A percentile compares a stretch with the other conserved stretches of the same genome.
Conservation (phyloP, 2,329 filamentous ascomycete genomes). For the Stachybotrys elegans region DNA sequence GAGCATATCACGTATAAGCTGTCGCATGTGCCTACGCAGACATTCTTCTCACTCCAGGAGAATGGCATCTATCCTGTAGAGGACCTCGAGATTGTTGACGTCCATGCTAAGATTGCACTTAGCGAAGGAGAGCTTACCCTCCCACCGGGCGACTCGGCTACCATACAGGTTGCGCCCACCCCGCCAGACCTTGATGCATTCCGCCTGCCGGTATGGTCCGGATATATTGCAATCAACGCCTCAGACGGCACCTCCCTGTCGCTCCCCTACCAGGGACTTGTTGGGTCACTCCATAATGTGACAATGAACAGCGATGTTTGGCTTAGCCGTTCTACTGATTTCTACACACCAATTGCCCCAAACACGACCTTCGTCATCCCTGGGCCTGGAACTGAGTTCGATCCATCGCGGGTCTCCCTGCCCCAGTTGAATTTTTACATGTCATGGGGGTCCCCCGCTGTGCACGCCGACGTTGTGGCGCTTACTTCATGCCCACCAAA, state of each 20-base stretch:
- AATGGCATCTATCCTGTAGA: constrained; percentile 26
- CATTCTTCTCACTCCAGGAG: constrained; percentile 37
- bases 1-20: constrained; percentile 41
- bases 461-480: not conserved
- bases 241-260: constrained; percentile 25
- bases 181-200: constrained; percentile 21
- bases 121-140: constrained; percentile 31
- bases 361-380: not conserved
- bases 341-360: not conserved
- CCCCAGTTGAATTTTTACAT: not conserved
- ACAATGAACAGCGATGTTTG: not conserved
- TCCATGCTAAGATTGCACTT: constrained; percentile 22
- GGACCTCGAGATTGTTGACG: constrained; percentile 17
- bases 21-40: constrained; percentile 39
- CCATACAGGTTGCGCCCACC: constrained; percentile 24
- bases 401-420: not conserved
- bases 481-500: not conserved
- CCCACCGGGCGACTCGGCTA: constrained; percentile 13
- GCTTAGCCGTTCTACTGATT: not conserved
- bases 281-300: constrained; percentile 12
- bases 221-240: constrained; percentile 32
- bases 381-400: not conserved
- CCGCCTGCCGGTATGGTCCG: constrained; percentile 33
- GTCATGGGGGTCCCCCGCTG: not conserved
- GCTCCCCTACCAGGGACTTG: constrained; percentile 32